phyloP scores from a whole-genome alignment of 148 eudicot genomes.

The Nepenthes mirabilis region DNA sequence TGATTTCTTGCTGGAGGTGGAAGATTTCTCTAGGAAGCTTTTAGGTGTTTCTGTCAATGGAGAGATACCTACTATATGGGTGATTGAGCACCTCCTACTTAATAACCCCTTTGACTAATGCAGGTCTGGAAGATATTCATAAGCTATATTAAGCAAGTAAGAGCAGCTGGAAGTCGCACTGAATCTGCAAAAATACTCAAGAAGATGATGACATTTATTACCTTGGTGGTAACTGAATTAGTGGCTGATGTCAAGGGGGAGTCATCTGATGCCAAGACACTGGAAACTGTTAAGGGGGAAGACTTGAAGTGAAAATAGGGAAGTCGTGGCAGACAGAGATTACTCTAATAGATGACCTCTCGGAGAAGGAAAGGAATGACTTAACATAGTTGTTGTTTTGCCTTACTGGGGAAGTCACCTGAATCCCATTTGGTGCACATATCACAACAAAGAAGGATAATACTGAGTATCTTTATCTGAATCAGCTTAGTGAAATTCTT shows the following conservation, averaged over 20 bases:
- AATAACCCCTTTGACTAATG: constrained; percentile 2
- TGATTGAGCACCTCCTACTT: neutral
- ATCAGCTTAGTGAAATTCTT: constrained; percentile 69
- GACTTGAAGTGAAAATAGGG: constrained; percentile 63
- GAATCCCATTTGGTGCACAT: constrained; percentile 56
- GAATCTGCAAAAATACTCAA: constrained; percentile 67
- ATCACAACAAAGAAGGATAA: constrained; percentile 60
- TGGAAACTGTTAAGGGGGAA: constrained; percentile 23
- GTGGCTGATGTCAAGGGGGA: constrained; percentile 86
- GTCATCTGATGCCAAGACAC: constrained; percentile 27
- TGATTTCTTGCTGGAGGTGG: neutral
- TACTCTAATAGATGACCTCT: constrained; percentile 62
- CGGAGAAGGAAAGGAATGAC: constrained; percentile 72
- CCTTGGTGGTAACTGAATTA: constrained; percentile 64
- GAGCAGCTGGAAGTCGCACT: constrained; percentile 49
- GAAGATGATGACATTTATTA: constrained; percentile 73
- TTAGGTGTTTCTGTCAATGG: neutral
- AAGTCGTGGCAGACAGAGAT: constrained; percentile 67
- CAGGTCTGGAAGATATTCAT: constrained; percentile 77
- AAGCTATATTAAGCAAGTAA: constrained; percentile 59
- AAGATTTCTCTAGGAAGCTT: neutral
- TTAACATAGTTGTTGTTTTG: constrained; percentile 63
- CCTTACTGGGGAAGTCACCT: constrained; percentile 56
- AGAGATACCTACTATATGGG: neutral
- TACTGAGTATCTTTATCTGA: constrained; percentile 49